These are phyloP conservation scores for Microcera coccophila DNA, from an alignment of 2,329 filamentous ascomycete species.

Conservation along the genomic window DNA sequence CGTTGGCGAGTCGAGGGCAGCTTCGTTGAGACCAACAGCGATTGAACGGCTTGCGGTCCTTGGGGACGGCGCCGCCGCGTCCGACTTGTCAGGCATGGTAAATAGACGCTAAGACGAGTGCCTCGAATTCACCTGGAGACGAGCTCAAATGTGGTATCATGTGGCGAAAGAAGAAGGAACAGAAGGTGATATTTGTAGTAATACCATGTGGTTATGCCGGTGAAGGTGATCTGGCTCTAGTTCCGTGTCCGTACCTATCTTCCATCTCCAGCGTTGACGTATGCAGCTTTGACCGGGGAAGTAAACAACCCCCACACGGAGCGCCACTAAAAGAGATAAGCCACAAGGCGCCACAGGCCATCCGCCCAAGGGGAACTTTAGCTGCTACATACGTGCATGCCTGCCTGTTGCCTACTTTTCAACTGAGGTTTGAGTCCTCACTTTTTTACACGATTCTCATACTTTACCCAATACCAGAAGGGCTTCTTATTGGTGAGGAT, in stretches of 20 bases:
- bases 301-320: conserved; percentile 3
- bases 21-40: conserved; percentile 88
- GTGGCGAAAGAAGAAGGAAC: conserved; percentile 13
- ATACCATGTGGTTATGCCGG: too few species aligned
- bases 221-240: conserved; percentile 14
- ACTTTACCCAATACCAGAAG: too few species aligned
- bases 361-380: too few species aligned
- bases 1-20: conserved; percentile 90
- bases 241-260: not conserved
- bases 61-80: not conserved
- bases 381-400: too few species aligned
- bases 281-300: conserved; percentile 3
- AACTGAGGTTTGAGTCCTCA: too few species aligned
- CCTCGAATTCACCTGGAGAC: conserved; percentile 27
- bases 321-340: too few species aligned
- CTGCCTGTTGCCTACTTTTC: too few species aligned
- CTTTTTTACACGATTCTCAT: too few species aligned
- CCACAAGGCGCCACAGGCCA: conserved; percentile 7
- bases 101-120: conserved; percentile 14
- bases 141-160: conserved; percentile 13
- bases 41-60: conserved; percentile 33
- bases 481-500: too few species aligned
- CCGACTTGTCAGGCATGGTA: conserved; percentile 15
- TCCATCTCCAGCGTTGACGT: conserved; percentile 15
- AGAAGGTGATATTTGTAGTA: too few species aligned